Conservation (phyloP, 805 yeast species). For the Kodamaea restingae region DNA sequence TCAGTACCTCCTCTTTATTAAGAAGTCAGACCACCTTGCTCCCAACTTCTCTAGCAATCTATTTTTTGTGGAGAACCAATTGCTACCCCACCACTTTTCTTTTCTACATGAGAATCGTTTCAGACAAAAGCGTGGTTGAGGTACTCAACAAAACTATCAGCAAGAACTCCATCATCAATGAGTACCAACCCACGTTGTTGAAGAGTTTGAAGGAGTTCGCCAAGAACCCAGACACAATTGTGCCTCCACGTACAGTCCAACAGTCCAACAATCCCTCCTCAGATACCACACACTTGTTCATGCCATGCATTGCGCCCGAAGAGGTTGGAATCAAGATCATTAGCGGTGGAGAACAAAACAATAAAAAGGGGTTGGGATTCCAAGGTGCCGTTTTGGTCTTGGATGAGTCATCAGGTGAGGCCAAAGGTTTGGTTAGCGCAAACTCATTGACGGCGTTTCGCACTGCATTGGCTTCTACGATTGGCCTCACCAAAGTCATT, state of each 20-base stretch:
- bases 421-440: conserved; percentile 55
- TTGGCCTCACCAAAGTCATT: conserved; percentile 39
- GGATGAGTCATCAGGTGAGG: conserved; percentile 47
- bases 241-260: conserved; percentile 52
- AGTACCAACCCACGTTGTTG: conserved; percentile 35
- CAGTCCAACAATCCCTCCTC: conserved; percentile 30
- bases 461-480: conserved; percentile 56
- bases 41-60: too few relatives aligned
- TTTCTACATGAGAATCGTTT: conserved; percentile 5
- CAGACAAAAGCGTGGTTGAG: conserved; percentile 4
- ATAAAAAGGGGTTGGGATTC: conserved; percentile 43
- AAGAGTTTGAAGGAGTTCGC: conserved; percentile 40
- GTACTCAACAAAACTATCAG: conserved; percentile 14
- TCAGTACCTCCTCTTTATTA: too few relatives aligned
- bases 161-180: conserved; percentile 18
- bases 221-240: conserved; percentile 39
- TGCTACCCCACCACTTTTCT: too few relatives aligned
- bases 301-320: conserved; percentile 57
- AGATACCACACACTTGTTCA: conserved; percentile 50
- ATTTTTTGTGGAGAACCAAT: not conserved
- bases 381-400: conserved; percentile 53
- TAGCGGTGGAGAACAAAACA: conserved; percentile 45
- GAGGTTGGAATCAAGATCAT: conserved; percentile 58
- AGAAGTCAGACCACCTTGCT: too few relatives aligned
- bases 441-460: conserved; percentile 60